Base-by-base conservation (phyloP, 2,329 filamentous ascomycete species). In the Septoria linicola region DNA sequence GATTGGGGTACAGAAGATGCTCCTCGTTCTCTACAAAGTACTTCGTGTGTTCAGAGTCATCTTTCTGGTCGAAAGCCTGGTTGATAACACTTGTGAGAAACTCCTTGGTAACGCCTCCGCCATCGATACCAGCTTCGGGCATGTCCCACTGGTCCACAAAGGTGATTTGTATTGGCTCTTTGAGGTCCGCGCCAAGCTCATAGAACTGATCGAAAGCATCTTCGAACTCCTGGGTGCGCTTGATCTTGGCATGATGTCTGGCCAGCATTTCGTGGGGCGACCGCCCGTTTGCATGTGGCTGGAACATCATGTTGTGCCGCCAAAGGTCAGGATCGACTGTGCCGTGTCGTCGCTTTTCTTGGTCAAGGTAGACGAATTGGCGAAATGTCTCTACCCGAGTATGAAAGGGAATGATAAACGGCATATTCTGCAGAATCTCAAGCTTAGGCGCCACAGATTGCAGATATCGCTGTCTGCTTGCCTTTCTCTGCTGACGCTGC, bases 61-160 rank as follows among this genome's bases (percentile, higher is more conserved):
- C 55, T 35, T 79, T 76, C 1, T 80, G 76, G 58, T 78, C 80
- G 65, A 97, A 95, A 0, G 90, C 90, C 68, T 96, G 88, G 16
- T 80, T 84, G 1, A 89, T 95, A 41, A 96, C 82, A 55, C 88
- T 93, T 1, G 85, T 96, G 10, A 99, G 76, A 56, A 99, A 99
- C 64, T 99, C 93, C 63, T 99, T 99, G 1, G 92, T 96, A 7
- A 99, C 93, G 56, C 93, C 93, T 7, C 93, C 93, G 0, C 93
- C 93, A 66, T 99, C 93, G 49, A 99, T 97, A 8, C 93, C 93
- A 10, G 92, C 92, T 71, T 99, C 93, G 6, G 82, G 78, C 1
- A 85, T 82, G 54, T 87, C 88, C 60, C 95, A 99, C 53, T 90
- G 81, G 66, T 99, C 93, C 36, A 96, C 84, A 68, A 99, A 99